A percentile compares a stretch with the other conserved stretches of the same genome.
phyloP scores from a whole-genome alignment of 2,329 filamentous ascomycete species.

The Aspergillus alliaceus region DNA sequence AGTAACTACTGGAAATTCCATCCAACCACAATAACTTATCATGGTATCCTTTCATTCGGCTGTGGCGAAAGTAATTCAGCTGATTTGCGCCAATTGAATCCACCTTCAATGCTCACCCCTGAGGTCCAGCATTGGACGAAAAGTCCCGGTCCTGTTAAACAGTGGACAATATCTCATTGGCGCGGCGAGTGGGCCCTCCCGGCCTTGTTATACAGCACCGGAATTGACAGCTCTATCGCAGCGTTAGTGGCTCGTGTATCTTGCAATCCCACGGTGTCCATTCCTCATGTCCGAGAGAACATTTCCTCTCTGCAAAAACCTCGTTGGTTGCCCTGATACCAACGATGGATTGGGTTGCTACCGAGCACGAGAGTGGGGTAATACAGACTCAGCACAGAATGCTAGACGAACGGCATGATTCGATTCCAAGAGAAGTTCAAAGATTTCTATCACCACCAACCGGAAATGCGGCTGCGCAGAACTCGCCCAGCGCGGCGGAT shows the following conservation, averaged over 20 bases:
- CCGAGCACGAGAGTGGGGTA: conserved; percentile 2
- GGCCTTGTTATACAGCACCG: conserved; percentile 8
- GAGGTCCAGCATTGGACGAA: conserved; percentile 1
- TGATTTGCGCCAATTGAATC: not conserved
- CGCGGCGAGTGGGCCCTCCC: conserved; percentile 4
- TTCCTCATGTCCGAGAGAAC: conserved; percentile 1
- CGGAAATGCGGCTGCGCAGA: not conserved
- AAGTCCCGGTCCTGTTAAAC: not conserved
- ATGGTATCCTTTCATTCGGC: not conserved
- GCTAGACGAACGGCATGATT: not conserved
- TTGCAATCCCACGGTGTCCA: not conserved
- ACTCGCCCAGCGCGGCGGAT: not conserved
- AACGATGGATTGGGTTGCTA: conserved; percentile 7
- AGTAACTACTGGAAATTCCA: not conserved
- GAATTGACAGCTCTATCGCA: conserved; percentile 20
- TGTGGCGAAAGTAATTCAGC: not conserved
- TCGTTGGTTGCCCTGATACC: conserved; percentile 4
- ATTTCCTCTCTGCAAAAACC: not conserved
- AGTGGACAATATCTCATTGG: conserved; percentile 3
- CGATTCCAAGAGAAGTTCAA: not conserved
- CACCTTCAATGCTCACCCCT: not conserved
- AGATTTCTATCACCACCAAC: not conserved
- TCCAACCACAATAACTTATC: no score
- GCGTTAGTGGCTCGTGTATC: conserved; percentile 8
- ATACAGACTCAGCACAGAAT: not conserved